Conservation (phyloP, 345 rosid species). For the Lepidium aucheri region DNA sequence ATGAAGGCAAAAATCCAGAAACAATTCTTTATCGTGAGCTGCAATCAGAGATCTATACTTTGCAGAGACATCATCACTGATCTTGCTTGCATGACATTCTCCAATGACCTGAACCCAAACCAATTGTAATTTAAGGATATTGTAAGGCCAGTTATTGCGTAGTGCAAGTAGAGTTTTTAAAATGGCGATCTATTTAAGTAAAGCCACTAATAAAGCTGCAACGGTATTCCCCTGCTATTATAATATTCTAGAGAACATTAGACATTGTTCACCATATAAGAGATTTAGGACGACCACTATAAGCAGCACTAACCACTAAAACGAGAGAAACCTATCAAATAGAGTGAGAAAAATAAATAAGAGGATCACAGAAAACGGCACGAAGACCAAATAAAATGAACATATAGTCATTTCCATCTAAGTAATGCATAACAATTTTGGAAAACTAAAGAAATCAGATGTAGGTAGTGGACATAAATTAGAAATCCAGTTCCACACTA, state of each 20-base stretch:
- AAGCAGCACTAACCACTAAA: not conserved
- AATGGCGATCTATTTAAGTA: not conserved
- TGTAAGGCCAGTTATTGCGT: not conserved
- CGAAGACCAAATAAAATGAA: not conserved
- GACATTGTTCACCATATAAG: not conserved
- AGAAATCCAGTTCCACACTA: not conserved
- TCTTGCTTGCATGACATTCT: constrained; percentile 66
- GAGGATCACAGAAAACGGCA: not conserved
- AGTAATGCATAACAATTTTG: not conserved
- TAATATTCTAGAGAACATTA: not conserved
- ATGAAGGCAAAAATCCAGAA: constrained; percentile 81
- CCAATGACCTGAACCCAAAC: constrained; percentile 64
- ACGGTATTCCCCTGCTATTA: not conserved
- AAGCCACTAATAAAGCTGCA: not conserved
- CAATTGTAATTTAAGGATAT: not conserved
- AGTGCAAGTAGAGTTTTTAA: not conserved
- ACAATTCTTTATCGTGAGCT: constrained; percentile 53
- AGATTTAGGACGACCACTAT: not conserved
- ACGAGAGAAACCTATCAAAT: not conserved
- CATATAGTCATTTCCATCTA: not conserved
- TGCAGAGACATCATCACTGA: constrained; percentile 54
- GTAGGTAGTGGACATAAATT: not conserved
- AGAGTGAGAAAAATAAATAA: not conserved
- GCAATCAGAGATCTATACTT: constrained; percentile 50
- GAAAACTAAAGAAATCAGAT: not conserved